Evolutionary conservation across 2,329 filamentous ascomycete species (phyloP), one percentile per base, ranked within the genome.

Genomic region (Ophiostoma sp.): DNA sequence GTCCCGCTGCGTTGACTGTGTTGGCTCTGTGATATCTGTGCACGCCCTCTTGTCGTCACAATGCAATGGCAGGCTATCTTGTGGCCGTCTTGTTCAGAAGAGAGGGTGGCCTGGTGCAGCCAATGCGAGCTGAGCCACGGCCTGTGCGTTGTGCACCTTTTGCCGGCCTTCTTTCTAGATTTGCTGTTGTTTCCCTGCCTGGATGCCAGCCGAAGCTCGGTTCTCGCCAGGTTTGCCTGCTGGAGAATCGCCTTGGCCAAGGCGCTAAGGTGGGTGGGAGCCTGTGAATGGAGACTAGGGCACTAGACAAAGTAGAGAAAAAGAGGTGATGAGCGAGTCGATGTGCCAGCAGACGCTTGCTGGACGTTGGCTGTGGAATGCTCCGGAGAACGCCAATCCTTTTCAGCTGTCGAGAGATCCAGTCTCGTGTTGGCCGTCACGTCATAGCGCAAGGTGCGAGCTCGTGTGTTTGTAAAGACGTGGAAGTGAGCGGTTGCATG

Each of bases 201-300:
- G 14, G 60, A 41, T 41, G 60, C 14, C 14, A 40, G 38, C 16
- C 16, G 16, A 12, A 18, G 27, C 27, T 38, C 27, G 27, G 27
- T 27, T 27, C 27, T 27, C 27, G 27, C 27, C 27, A 27, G 49
- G 49, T 9, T 14, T 27, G 47, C 49, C 36, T 47, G 63, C 64
- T 65, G 60, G n/a, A 66, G 64, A 62, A 55, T 49, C 60, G 60
- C 65, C 65, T 67, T 65, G 65, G 68, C 60, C 66, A 60, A 55
- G 18, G 65, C 68, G 65, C 68, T 69, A 66, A 49, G 7, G n/a
- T 18, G 60, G 27, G 52, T 36, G 40, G 40, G 40, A 41, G 40
- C 41, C 49, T 66, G 62, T 60, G 27, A 18, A 60, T 60, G 55
- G 55, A 60, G 55, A 60, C 55, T 9, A n/a, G 47, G 18, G 2